Conservation (phyloP, 768 basidiomycete species). For the Leccinum arenicola region DNA sequence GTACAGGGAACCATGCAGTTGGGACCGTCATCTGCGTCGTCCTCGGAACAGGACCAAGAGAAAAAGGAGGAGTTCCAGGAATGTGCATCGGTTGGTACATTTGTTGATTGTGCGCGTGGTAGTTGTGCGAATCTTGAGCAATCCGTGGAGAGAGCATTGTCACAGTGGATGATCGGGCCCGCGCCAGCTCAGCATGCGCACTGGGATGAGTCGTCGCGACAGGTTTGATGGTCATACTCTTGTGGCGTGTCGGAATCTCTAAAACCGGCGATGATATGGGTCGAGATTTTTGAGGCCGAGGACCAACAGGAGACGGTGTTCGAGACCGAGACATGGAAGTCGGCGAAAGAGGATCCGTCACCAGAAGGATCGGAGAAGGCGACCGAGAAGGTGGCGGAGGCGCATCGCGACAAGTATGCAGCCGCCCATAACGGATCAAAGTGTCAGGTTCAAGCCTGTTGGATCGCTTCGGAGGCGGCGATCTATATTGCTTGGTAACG, state of each 20-base stretch:
- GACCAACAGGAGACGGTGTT: slow-evolving; percentile 50
- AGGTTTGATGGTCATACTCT: slow-evolving; percentile 30
- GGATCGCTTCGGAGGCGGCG: slow-evolving; percentile 36
- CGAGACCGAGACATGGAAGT: slow-evolving; percentile 36
- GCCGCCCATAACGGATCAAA: slow-evolving; percentile 9
- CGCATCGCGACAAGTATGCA: slow-evolving; percentile 27
- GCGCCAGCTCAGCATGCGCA: slow-evolving; percentile 21
- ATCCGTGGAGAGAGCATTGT: slow-evolving; percentile 24
- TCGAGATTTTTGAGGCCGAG: slow-evolving; percentile 37
- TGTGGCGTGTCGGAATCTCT: slow-evolving; percentile 29
- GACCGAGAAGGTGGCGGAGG: slow-evolving; percentile 30
- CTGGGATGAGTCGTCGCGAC: slow-evolving; percentile 15
- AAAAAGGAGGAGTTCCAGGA: slow-evolving; percentile 18
- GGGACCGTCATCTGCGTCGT: slow-evolving; percentile 5
- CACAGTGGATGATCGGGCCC: slow-evolving; percentile 31
- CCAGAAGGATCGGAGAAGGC: slow-evolving; percentile 24
- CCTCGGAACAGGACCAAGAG: slow-evolving; percentile 2
- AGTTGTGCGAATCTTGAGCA: slow-evolving; percentile 30
- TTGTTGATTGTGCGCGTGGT: slow-evolving; percentile 31
- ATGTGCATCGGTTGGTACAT: slow-evolving; percentile 32
- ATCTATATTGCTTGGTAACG: slow-evolving; percentile 41
- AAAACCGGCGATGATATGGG: slow-evolving; percentile 29
- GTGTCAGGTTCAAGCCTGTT: slow-evolving; percentile 14
- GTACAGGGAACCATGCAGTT: slow-evolving; percentile 19
- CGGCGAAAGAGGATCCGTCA: slow-evolving; percentile 14